These are phyloP conservation scores for Solanum gracilifrons DNA, from an alignment of 257 asterid genomes.

Conservation along the genomic window DNA sequence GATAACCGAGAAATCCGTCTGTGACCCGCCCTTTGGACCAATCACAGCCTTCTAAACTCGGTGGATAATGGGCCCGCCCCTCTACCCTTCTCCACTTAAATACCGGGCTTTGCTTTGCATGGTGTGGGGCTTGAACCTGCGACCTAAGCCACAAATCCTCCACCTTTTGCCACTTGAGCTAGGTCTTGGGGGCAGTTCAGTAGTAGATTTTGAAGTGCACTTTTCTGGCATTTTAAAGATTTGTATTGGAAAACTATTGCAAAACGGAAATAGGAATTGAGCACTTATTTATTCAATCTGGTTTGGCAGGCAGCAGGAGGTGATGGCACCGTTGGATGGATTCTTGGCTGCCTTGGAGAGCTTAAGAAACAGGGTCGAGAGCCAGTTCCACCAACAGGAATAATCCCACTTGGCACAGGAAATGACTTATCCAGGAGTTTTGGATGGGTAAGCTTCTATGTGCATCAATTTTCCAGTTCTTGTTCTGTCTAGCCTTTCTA, in stretches of 20 bases:
- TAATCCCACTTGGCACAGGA: conserved; percentile 97
- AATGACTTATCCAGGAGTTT: conserved; percentile 93
- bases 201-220: background rate
- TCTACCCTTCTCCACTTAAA: too few relatives aligned
- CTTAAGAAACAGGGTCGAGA: conserved; percentile 49
- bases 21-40: too few relatives aligned
- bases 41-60: too few relatives aligned
- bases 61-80: too few relatives aligned
- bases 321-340: conserved; percentile 99
- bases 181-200: too few relatives aligned
- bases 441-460: conserved; percentile 65
- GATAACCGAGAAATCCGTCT: too few relatives aligned
- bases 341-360: conserved; percentile 91
- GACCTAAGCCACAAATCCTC: too few relatives aligned
- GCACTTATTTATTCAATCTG: background rate
- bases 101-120: too few relatives aligned
- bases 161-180: too few relatives aligned
- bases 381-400: conserved; percentile 79
- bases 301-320: conserved; percentile 95
- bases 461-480: conserved; percentile 3
- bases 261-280: background rate
- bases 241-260: background rate
- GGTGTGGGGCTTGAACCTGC: too few relatives aligned
- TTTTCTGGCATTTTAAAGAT: background rate
- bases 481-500: background rate